Evolutionary conservation across 495 filamentous ascomycete species (phyloP).

Genomic region (Usnea hakonensis): DNA sequence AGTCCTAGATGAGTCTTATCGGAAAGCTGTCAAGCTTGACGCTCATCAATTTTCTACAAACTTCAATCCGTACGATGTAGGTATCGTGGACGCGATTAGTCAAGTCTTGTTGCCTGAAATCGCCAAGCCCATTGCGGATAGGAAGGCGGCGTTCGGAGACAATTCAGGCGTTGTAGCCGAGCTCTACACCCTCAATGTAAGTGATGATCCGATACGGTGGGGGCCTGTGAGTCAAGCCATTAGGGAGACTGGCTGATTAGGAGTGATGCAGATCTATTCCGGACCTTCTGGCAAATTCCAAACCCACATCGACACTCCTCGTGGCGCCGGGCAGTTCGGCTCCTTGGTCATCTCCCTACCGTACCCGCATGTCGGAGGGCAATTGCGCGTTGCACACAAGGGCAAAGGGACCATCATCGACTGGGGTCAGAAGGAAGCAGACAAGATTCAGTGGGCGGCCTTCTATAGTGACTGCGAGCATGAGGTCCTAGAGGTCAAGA

Average conservation of each 20-base stretch:
- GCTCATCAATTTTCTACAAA: slow-evolving; percentile 35
- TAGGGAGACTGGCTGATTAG: background rate
- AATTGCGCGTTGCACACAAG: slow-evolving; percentile 23
- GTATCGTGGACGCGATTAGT: slow-evolving; percentile 43
- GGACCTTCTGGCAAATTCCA: slow-evolving; percentile 46
- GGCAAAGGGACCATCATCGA: slow-evolving; percentile 33
- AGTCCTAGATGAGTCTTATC: slow-evolving; percentile 42
- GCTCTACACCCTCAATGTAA: slow-evolving; percentile 51
- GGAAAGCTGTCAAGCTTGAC: slow-evolving; percentile 46
- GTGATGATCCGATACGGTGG: too few relatives aligned
- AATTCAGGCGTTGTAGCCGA: slow-evolving; percentile 33
- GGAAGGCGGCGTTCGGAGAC: background rate
- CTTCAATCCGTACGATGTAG: slow-evolving; percentile 46
- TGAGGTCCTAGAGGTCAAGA: slow-evolving; percentile 47
- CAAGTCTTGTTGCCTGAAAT: slow-evolving; percentile 41
- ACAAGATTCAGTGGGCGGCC: slow-evolving; percentile 46
- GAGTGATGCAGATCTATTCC: slow-evolving; percentile 36
- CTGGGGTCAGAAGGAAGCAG: slow-evolving; percentile 30
- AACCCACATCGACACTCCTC: slow-evolving; percentile 50
- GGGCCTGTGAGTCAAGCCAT: too few relatives aligned
- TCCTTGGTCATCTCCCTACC: slow-evolving; percentile 51
- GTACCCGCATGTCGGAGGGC: slow-evolving; percentile 33
- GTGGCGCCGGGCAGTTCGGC: slow-evolving; percentile 41
- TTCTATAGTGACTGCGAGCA: slow-evolving; percentile 58
- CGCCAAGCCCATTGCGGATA: slow-evolving; percentile 4